Conservation (phyloP, 1,284 basidiomycete species). For the Irpex sp. region DNA sequence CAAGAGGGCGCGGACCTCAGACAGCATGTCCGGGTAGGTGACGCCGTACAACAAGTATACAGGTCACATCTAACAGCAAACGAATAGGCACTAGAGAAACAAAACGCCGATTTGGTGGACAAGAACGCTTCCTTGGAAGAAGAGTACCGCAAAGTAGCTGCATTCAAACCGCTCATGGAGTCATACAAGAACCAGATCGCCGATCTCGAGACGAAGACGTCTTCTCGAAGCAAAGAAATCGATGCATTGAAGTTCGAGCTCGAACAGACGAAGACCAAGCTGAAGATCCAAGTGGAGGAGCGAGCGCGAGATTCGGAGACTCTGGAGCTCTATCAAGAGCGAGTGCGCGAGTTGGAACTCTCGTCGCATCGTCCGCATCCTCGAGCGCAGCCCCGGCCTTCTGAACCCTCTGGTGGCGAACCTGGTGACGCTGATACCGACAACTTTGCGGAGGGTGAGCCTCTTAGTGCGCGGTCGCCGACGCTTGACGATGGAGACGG, state of each 20-base stretch:
- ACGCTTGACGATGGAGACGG: constrained; percentile 41
- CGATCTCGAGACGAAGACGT: constrained; percentile 73
- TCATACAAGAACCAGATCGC: constrained; percentile 88
- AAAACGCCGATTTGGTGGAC: constrained; percentile 90
- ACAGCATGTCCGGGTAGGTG: constrained; percentile 75
- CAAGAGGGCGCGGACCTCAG: constrained; percentile 91
- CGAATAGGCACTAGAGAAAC: constrained; percentile 78
- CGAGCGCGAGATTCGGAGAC: constrained; percentile 81
- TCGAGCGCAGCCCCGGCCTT: constrained; percentile 21
- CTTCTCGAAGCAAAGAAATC: constrained; percentile 64
- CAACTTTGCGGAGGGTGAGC: constrained; percentile 40
- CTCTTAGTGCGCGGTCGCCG: constrained; percentile 19
- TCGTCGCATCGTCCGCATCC: constrained; percentile 45
- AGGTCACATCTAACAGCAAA: background rate
- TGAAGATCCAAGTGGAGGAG: constrained; percentile 69
- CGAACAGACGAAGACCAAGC: constrained; percentile 66
- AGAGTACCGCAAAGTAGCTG: constrained; percentile 83
- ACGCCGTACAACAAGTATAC: background rate
- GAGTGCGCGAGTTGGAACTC: constrained; percentile 87
- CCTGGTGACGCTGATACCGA: constrained; percentile 21
- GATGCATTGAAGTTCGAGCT: constrained; percentile 75
- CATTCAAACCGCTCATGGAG: constrained; percentile 89
- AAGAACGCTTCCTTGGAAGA: constrained; percentile 89
- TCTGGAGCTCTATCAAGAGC: constrained; percentile 86
- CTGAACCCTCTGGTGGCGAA: constrained; percentile 14